phyloP scores from a whole-genome alignment of 352 stramenopile species.

The Thraustotheca clavata region DNA sequence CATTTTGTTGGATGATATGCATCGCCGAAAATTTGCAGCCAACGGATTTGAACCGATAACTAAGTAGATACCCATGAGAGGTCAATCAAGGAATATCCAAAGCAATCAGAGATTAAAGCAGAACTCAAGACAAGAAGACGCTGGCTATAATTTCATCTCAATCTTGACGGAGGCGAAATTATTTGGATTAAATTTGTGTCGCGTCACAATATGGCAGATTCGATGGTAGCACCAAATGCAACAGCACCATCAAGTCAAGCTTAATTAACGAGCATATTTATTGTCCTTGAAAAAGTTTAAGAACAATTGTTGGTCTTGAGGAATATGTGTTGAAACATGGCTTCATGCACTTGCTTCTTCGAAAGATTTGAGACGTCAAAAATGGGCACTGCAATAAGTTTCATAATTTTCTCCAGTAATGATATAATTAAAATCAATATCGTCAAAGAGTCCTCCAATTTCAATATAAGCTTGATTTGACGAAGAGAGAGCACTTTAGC shows the following conservation, averaged over 20 bases:
- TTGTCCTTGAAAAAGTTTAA: constrained; percentile 53
- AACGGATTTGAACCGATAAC: too few species aligned
- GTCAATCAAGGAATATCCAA: too few species aligned
- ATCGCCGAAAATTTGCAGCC: too few species aligned
- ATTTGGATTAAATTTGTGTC: constrained; percentile 26
- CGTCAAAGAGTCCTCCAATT: constrained; percentile 90
- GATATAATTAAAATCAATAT: constrained; percentile 88
- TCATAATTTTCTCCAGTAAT: constrained; percentile 90
- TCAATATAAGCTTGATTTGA: constrained; percentile 84
- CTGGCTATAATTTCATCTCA: too few species aligned
- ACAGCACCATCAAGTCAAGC: constrained; percentile 57
- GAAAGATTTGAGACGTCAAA: constrained; percentile 42
- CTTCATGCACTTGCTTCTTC: constrained; percentile 28
- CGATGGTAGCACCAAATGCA: constrained; percentile 41
- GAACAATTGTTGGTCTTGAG: constrained; percentile 45
- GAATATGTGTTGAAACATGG: constrained; percentile 40
- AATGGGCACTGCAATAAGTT: constrained; percentile 80
- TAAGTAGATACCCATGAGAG: too few species aligned
- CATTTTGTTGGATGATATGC: too few species aligned
- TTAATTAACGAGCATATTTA: constrained; percentile 53
- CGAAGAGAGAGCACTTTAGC: constrained; percentile 87
- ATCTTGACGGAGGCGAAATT: too few species aligned
- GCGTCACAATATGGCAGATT: constrained; percentile 32
- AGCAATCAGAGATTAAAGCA: too few species aligned
- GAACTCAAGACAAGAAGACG: too few species aligned